phyloP scores from a whole-genome alignment of 129 eudicot genomes.

The Dittrichia graveolens region DNA sequence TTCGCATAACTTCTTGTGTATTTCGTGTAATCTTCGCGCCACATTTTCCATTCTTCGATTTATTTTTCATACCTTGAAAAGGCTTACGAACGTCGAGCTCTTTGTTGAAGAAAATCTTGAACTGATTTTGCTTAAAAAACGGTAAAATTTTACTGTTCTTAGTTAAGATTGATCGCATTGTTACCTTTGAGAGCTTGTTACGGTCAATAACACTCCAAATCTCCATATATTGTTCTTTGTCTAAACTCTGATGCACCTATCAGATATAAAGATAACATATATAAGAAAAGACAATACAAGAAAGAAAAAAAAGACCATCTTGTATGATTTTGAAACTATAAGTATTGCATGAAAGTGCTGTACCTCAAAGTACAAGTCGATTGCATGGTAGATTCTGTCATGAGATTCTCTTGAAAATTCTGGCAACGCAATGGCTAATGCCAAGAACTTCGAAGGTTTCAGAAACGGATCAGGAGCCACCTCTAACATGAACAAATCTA shows the following conservation, averaged over 20 bases:
- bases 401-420: slow-evolving; percentile 54
- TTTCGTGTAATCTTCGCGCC: not conserved
- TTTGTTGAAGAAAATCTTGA: not conserved
- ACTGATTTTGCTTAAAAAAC: slow-evolving; percentile 15
- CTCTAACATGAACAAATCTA: slow-evolving; percentile 57
- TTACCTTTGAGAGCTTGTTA: slow-evolving; percentile 35
- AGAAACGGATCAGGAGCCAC: slow-evolving; percentile 61
- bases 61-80: not conserved
- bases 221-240: slow-evolving; percentile 40
- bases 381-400: slow-evolving; percentile 52
- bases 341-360: not conserved
- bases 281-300: not conserved
- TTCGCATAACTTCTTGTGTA: not conserved
- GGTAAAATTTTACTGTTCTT: slow-evolving; percentile 26
- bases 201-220: slow-evolving; percentile 41
- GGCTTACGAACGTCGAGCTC: not conserved
- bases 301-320: not conserved
- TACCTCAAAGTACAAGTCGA: slow-evolving; percentile 59
- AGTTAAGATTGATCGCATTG: slow-evolving; percentile 18
- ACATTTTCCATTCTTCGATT: not conserved
- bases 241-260: slow-evolving; percentile 46
- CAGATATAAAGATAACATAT: not conserved
- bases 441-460: slow-evolving; percentile 45
- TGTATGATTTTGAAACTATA: too few species aligned
- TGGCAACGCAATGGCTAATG: slow-evolving; percentile 50